Conservation (phyloP, 2,329 filamentous ascomycete species). For the Colletotrichum sp. region DNA sequence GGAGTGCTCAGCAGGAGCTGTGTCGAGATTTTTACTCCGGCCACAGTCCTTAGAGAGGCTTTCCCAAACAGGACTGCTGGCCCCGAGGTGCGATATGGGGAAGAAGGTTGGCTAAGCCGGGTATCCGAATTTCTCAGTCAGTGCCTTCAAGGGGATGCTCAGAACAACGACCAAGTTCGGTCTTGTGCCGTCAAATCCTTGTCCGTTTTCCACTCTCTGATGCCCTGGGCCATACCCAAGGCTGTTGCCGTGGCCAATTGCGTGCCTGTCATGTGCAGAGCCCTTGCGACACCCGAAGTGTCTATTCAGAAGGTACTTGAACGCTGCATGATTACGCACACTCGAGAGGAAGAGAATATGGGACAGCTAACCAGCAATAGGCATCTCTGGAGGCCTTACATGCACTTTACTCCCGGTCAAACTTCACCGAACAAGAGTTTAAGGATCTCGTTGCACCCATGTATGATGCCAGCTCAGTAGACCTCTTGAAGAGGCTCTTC, state of each 20-base stretch:
- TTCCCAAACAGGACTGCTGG: conserved; percentile 75
- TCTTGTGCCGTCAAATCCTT: conserved; percentile 78
- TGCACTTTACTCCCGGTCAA: conserved; percentile 76
- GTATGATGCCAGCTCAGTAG: conserved; percentile 74
- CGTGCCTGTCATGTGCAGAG: conserved; percentile 72
- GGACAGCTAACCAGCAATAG: conserved; percentile 44
- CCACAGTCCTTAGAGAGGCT: conserved; percentile 73
- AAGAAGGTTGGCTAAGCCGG: conserved; percentile 87
- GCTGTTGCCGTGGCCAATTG: conserved; percentile 76
- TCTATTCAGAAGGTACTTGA: conserved; percentile 71
- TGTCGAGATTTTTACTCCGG: conserved; percentile 91
- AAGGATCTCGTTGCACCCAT: conserved; percentile 78
- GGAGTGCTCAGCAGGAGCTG: conserved; percentile 85
- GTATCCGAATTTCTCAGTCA: conserved; percentile 75
- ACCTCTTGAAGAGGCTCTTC: conserved; percentile 75
- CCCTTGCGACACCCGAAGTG: conserved; percentile 72
- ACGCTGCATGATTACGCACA: not conserved
- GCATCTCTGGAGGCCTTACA: conserved; percentile 84
- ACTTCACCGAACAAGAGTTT: conserved; percentile 80
- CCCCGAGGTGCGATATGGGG: conserved; percentile 73
- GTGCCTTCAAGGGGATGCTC: conserved; percentile 70
- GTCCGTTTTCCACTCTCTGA: conserved; percentile 76
- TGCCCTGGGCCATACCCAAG: conserved; percentile 88
- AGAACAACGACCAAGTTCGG: conserved; percentile 70
- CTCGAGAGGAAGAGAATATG: not conserved